Evolutionary conservation across 1,284 basidiomycete species (phyloP).

Genomic region (Trametes sp.): DNA sequence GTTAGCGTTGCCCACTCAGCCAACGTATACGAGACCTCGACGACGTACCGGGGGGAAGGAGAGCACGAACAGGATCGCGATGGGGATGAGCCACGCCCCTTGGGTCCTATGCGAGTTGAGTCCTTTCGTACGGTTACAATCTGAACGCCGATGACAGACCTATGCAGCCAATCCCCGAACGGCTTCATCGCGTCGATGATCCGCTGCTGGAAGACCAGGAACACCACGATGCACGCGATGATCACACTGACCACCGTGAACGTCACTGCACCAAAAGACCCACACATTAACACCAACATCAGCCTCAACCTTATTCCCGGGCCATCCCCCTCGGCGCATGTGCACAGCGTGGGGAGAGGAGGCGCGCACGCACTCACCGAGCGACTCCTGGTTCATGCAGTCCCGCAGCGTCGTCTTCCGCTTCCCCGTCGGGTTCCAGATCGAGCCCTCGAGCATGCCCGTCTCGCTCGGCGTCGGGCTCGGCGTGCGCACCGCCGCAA

Average conservation of each 20-base stretch:
- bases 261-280: neutral
- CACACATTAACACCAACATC: too few species aligned
- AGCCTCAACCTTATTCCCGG: too few species aligned
- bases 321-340: too few species aligned
- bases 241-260: conserved; percentile 34
- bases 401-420: conserved; percentile 7
- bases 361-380: conserved; percentile 21
- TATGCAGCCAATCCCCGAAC: conserved; percentile 56
- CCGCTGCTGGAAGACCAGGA: conserved; percentile 59
- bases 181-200: conserved; percentile 66
- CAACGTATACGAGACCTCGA: neutral
- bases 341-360: too few species aligned
- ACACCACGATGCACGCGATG: conserved; percentile 52
- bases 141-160: conserved; percentile 39
- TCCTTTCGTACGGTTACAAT: neutral
- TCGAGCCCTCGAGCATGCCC: conserved; percentile 16
- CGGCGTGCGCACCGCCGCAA: conserved; percentile 43
- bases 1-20: too few species aligned
- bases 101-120: conserved; percentile 33
- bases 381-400: conserved; percentile 10
- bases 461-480: conserved; percentile 44
- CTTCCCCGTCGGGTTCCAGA: conserved; percentile 9
- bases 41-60: conserved; percentile 76
- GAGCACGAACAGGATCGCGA: conserved; percentile 78
- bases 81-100: conserved; percentile 83